These are phyloP conservation scores for Lasiosphaeria miniovina DNA, from an alignment of 495 filamentous ascomycete species.

Conservation along the genomic window DNA sequence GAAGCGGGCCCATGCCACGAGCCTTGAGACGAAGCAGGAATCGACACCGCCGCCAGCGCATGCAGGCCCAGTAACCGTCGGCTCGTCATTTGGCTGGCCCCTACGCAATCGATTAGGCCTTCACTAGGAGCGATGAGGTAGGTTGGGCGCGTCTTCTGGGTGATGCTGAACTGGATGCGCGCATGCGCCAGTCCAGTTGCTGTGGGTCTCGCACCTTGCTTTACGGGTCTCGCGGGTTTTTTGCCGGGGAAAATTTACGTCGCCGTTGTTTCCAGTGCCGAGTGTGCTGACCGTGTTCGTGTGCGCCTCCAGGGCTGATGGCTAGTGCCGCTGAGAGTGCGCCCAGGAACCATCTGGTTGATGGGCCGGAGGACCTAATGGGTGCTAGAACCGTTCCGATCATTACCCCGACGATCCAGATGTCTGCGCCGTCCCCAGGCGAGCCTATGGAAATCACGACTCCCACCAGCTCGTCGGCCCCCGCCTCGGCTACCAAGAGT, in stretches of 20 bases:
- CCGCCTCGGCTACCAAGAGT: conserved; percentile 41
- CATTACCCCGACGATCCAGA: conserved; percentile 48
- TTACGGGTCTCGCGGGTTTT: conserved; percentile 12
- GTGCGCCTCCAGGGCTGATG: conserved; percentile 41
- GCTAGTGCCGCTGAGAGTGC: conserved; percentile 47
- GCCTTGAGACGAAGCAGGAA: conserved; percentile 20
- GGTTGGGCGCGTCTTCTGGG: conserved; percentile 8
- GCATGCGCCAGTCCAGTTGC: conserved; percentile 10
- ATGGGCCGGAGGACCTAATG: conserved; percentile 39
- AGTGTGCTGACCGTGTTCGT: conserved; percentile 9
- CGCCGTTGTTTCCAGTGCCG: conserved; percentile 18
- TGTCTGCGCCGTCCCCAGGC: conserved; percentile 48
- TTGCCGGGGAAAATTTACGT: conserved; percentile 3
- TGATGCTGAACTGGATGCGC: conserved; percentile 10
- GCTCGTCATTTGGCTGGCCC: conserved; percentile 11
- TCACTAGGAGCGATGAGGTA: conserved; percentile 28
- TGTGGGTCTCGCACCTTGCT: conserved; percentile 1
- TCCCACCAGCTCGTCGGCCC: conserved; percentile 42
- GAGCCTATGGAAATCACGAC: conserved; percentile 53
- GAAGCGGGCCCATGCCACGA: conserved; percentile 25
- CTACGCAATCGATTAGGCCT: conserved; percentile 15
- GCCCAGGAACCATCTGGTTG: conserved; percentile 38
- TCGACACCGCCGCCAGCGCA: conserved; percentile 18
- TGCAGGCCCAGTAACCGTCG: conserved; percentile 3
- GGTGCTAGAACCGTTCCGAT: conserved; percentile 48